Percentiles rank a stretch among this genome's conserved stretches.
These are phyloP conservation scores for Dorcoceras hygrometricum DNA, from an alignment of 257 asterid species.

Conservation along the genomic window DNA sequence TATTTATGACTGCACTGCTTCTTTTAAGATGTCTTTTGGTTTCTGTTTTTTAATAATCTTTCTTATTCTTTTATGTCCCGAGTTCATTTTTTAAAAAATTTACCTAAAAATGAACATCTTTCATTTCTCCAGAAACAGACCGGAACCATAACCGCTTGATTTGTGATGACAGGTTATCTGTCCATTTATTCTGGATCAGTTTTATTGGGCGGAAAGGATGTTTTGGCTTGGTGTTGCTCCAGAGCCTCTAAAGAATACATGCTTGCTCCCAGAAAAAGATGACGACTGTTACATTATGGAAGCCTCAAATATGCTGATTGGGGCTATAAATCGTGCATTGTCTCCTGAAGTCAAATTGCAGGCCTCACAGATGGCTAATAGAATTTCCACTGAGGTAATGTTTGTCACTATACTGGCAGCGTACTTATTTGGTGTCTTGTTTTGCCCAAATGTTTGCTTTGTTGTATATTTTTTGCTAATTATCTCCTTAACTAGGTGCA, in stretches of 20 bases:
- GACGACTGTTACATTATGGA: constrained; percentile 39
- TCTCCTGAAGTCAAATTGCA: constrained; percentile 49
- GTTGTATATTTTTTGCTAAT: background rate
- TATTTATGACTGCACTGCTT: background rate
- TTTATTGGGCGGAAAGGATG: constrained; percentile 99
- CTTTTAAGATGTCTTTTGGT: constrained; percentile 4
- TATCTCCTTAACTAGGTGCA: background rate
- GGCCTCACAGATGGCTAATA: constrained; percentile 57
- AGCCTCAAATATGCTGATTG: constrained; percentile 57
- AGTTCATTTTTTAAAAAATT: background rate
- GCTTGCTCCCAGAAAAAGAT: constrained; percentile 57
- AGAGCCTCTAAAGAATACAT: constrained; percentile 57
- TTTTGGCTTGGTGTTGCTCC: constrained; percentile 95
- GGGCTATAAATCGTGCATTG: constrained; percentile 47
- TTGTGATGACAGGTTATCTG: constrained; percentile 60
- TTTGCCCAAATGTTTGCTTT: background rate
- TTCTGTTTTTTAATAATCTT: constrained; percentile 6
- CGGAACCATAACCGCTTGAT: constrained; percentile 3
- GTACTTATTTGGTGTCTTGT: background rate
- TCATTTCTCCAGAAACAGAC: constrained; percentile 9
- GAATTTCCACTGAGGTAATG: constrained; percentile 64
- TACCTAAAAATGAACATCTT: constrained; percentile 6
- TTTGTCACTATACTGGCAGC: constrained; percentile 11
- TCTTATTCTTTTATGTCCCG: background rate
- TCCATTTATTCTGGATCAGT: constrained; percentile 87